Evolutionary conservation across 2,329 filamentous ascomycete genomes (phyloP), one percentile per base, ranked within the genome.

Genomic region (Chrysoporthe puriensis): DNA sequence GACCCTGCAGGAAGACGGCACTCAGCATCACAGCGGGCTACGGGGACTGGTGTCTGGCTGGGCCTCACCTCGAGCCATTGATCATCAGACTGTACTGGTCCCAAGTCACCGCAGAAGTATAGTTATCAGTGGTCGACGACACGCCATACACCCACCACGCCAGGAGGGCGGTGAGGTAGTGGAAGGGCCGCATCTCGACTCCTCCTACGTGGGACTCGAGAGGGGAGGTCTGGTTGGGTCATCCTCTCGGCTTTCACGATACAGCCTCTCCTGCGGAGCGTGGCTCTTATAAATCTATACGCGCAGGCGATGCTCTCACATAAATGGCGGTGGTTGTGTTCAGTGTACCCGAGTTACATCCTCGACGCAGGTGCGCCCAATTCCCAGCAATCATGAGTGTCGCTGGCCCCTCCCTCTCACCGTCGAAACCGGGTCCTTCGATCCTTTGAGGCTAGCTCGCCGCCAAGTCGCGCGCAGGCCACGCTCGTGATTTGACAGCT

Each of bases 51-150:
- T 77, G 59, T 83, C 82, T 3, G 84, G 73, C 36, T 83, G 78
- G 66, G 81, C 5, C 78, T 48, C 60, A 65, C 63, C 63, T 59
- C 11, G 50, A 43, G 2, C 82, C 82, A 66, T 85, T 83, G 70
- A 86, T 76, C 3, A 78, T 77, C 36, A 86, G 76, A 65, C 82
- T 85, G 70, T 85, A 84, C 56, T 80, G 76, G 70, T 86, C 84
- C 85, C 84, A 86, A 3, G 79, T 77, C 4, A 86, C 84, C 1
- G 78, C 73, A 21, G 80, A 77, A 13, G 77, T 80, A 64, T 81
- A 77, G 44, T 77, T 79, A 73, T 83, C 77, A 63, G 78, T 76
- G 4, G 78, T 81, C n/a, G 75, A 77, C 66, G 63, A 59, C 7
- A 70, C 71, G n/a, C 70, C 68, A 66, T 72, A 76, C 18, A 69